phyloP scores from a whole-genome alignment of 768 basidiomycete genomes.

The Amanita thiersii region DNA sequence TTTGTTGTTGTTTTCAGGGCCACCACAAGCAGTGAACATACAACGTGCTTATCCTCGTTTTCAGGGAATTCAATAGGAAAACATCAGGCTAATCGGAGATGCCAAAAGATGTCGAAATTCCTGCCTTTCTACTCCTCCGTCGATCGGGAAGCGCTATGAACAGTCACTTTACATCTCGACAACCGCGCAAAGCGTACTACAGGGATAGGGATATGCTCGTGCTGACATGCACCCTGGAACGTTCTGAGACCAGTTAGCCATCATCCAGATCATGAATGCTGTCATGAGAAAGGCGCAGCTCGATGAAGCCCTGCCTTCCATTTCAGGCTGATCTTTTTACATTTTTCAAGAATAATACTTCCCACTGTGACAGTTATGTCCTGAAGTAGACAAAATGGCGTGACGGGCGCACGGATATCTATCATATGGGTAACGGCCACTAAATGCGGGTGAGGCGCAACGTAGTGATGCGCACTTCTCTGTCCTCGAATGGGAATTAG shows the following conservation, averaged over 20 bases:
- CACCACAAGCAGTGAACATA: constrained; percentile 15
- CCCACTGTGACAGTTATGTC: not conserved
- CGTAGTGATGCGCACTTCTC: not conserved
- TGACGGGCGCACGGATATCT: not conserved
- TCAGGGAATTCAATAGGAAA: constrained; percentile 7
- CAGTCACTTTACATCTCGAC: constrained; percentile 3
- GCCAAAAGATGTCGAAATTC: constrained; percentile 6
- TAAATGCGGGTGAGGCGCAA: too few species aligned
- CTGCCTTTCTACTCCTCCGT: constrained; percentile 8
- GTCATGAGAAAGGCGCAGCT: constrained; percentile 15
- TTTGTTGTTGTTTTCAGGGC: constrained; percentile 23
- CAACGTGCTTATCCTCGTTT: constrained; percentile 11
- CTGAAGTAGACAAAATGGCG: not conserved
- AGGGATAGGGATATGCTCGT: constrained; percentile 5
- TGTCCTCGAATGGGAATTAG: constrained; percentile 13
- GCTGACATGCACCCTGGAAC: constrained; percentile 5
- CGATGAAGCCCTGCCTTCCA: constrained; percentile 1
- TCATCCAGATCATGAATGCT: constrained; percentile 7
- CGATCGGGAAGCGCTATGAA: constrained; percentile 8
- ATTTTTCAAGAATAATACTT: constrained; percentile 3
- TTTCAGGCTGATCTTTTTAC: not conserved
- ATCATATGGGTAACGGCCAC: not conserved
- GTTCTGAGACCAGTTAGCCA: constrained; percentile 1
- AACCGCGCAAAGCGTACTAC: not conserved
- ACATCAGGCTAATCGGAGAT: constrained; percentile 4